A percentile compares a stretch with the other conserved stretches of the same genome.
Evolutionary conservation across 2,329 filamentous ascomycete genomes (phyloP).

Genomic region (Beauveria brongniartii): DNA sequence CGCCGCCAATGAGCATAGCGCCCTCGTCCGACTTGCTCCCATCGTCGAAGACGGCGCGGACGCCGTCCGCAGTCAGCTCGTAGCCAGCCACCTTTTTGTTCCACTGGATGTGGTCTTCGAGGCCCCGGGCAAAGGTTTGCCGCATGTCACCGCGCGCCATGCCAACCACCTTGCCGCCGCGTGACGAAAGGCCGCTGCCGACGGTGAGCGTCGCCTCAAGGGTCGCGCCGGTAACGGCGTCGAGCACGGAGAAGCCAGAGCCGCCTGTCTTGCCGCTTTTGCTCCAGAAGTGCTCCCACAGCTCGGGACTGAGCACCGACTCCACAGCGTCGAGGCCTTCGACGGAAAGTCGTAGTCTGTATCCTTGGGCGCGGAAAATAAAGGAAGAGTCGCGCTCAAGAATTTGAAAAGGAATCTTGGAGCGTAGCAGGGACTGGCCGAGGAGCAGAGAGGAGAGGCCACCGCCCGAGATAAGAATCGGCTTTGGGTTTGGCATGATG

Average conservation of each 20-base stretch:
- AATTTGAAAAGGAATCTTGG: slow-evolving; percentile 42
- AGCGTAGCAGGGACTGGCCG: slow-evolving; percentile 32
- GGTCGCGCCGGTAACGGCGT: slow-evolving; percentile 37
- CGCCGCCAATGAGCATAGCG: slow-evolving; percentile 50
- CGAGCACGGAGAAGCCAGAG: slow-evolving; percentile 37
- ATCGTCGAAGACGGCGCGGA: slow-evolving; percentile 50
- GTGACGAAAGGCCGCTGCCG: slow-evolving; percentile 31
- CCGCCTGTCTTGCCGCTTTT: slow-evolving; percentile 53
- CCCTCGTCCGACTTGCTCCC: slow-evolving; percentile 51
- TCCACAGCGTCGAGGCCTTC: slow-evolving; percentile 55
- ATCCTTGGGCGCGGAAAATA: slow-evolving; percentile 52
- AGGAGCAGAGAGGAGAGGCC: slow-evolving; percentile 36
- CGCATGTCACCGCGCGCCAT: slow-evolving; percentile 58
- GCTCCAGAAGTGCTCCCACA: slow-evolving; percentile 49
- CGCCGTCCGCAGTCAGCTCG: slow-evolving; percentile 43
- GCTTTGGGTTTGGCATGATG: slow-evolving; percentile 16
- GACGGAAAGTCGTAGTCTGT: slow-evolving; percentile 48
- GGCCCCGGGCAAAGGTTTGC: slow-evolving; percentile 46
- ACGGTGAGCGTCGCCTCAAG: background rate
- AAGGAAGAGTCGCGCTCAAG: slow-evolving; percentile 47
- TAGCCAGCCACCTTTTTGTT: slow-evolving; percentile 49
- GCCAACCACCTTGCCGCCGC: slow-evolving; percentile 51
- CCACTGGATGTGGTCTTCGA: slow-evolving; percentile 48
- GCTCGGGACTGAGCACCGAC: slow-evolving; percentile 39
- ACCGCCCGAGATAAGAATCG: slow-evolving; percentile 36